These are phyloP conservation scores for Hypoxylon cercidicola DNA, from an alignment of 495 filamentous ascomycete species.

Conservation along the genomic window DNA sequence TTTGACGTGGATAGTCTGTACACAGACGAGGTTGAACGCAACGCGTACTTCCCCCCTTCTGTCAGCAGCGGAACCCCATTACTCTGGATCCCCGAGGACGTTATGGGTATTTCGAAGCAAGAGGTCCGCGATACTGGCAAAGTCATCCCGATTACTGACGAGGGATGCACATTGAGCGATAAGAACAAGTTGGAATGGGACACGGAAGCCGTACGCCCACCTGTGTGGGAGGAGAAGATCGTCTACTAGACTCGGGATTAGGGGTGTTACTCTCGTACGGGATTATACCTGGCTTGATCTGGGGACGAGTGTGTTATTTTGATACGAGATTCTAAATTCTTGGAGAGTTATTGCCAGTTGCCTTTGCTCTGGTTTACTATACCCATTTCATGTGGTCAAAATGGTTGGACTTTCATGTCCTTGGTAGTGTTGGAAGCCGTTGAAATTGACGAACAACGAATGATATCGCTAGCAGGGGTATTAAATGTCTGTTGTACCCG, in stretches of 20 bases:
- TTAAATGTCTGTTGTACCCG: constrained; percentile 37
- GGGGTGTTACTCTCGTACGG: constrained; percentile 13
- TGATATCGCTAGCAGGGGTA: constrained; percentile 17
- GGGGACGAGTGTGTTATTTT: neutral
- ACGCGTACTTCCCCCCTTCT: constrained; percentile 83
- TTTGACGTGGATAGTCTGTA: constrained; percentile 61
- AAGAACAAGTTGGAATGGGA: constrained; percentile 85
- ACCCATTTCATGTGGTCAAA: constrained; percentile 1
- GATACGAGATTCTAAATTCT: neutral
- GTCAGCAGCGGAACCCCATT: constrained; percentile 72
- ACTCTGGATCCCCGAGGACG: constrained; percentile 86
- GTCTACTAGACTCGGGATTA: constrained; percentile 52
- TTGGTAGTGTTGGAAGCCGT: constrained; percentile 2
- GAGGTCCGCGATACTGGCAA: constrained; percentile 77
- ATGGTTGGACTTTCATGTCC: neutral
- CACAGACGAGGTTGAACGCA: constrained; percentile 64
- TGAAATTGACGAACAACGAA: constrained; percentile 20
- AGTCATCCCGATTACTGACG: constrained; percentile 83
- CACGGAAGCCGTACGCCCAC: constrained; percentile 73
- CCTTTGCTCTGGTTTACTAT: constrained; percentile 12
- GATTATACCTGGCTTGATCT: neutral
- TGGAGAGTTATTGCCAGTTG: neutral
- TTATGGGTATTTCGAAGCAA: constrained; percentile 77
- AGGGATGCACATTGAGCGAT: constrained; percentile 82
- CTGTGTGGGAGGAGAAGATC: constrained; percentile 80